A percentile compares a stretch with the other conserved stretches of the same genome.
phyloP scores from a whole-genome alignment of 2,329 filamentous ascomycete species.

The Helotiales sp. region DNA sequence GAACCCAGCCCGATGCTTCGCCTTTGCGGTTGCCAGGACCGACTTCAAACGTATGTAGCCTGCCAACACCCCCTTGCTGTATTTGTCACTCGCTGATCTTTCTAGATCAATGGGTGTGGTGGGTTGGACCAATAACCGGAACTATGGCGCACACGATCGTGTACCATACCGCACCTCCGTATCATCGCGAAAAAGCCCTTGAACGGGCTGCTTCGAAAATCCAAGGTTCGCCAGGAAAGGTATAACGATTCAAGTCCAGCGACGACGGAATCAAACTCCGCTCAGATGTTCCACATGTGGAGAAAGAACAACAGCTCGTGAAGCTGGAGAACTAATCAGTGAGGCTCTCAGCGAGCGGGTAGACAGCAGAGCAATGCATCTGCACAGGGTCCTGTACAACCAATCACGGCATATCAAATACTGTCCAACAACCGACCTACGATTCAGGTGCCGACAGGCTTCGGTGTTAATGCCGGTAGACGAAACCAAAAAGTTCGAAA shows the following conservation, averaged over 20 bases:
- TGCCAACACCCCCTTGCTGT: background rate
- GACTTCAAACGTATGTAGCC: slow-evolving; percentile 25
- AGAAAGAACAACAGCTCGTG: background rate
- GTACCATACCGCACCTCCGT: slow-evolving; percentile 44
- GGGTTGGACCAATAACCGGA: slow-evolving; percentile 44
- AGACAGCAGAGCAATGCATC: background rate
- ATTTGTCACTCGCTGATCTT: background rate
- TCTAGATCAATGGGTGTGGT: slow-evolving; percentile 48
- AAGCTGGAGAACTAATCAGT: background rate
- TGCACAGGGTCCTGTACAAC: background rate
- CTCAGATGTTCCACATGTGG: background rate
- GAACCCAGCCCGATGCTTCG: slow-evolving; percentile 51
- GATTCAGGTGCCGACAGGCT: background rate
- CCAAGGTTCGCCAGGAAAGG: background rate
- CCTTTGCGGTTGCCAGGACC: slow-evolving; percentile 47
- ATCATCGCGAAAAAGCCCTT: slow-evolving; percentile 27
- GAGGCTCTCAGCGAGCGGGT: background rate
- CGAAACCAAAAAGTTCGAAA: background rate
- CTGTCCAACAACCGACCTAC: background rate
- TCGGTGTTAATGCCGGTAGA: background rate
- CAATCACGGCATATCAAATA: background rate
- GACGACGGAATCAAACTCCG: no score
- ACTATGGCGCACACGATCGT: slow-evolving; percentile 38
- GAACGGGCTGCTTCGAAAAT: background rate
- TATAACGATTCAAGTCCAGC: no score